These are phyloP conservation scores for Phytophthora boehmeriae DNA, from an alignment of 352 stramenopile species.

Conservation along the genomic window DNA sequence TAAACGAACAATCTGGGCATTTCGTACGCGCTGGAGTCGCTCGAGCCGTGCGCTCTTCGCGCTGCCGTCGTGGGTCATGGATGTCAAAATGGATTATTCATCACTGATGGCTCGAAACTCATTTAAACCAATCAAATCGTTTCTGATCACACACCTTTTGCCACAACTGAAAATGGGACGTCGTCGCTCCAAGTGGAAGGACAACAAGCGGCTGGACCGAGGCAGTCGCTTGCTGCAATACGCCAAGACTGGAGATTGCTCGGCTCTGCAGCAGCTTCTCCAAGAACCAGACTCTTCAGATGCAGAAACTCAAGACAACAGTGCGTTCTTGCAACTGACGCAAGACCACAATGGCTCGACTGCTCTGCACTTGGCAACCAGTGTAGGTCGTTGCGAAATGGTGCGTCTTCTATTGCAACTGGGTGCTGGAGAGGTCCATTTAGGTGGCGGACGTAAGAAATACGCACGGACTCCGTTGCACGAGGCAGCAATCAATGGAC, in stretches of 20 bases:
- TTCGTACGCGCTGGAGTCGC: slow-evolving; percentile 18
- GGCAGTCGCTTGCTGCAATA: slow-evolving; percentile 52
- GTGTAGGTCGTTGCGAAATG: slow-evolving; percentile 56
- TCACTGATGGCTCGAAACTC: not conserved
- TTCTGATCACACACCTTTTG: slow-evolving; percentile 23
- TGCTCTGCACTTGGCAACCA: slow-evolving; percentile 65
- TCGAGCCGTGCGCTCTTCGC: slow-evolving; percentile 6
- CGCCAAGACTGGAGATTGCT: slow-evolving; percentile 50
- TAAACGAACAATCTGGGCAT: too few species aligned
- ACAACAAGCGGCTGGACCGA: slow-evolving; percentile 37
- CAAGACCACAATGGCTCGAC: slow-evolving; percentile 74
- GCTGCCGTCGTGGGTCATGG: slow-evolving; percentile 12
- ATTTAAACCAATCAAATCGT: slow-evolving; percentile 26
- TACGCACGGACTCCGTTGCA: slow-evolving; percentile 78
- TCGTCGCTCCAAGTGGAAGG: slow-evolving; percentile 76
- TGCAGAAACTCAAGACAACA: slow-evolving; percentile 22
- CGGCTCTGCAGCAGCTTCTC: slow-evolving; percentile 39
- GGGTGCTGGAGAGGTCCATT: slow-evolving; percentile 63
- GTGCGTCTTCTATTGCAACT: slow-evolving; percentile 49
- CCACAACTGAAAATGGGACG: slow-evolving; percentile 56
- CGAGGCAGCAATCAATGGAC: slow-evolving; percentile 71
- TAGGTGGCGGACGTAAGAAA: slow-evolving; percentile 61
- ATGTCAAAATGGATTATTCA: slow-evolving; percentile 6
- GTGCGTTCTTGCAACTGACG: slow-evolving; percentile 61
- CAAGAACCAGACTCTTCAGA: slow-evolving; percentile 6